phyloP scores from a whole-genome alignment of 805 yeast species.

The Lipomyces sp. region DNA sequence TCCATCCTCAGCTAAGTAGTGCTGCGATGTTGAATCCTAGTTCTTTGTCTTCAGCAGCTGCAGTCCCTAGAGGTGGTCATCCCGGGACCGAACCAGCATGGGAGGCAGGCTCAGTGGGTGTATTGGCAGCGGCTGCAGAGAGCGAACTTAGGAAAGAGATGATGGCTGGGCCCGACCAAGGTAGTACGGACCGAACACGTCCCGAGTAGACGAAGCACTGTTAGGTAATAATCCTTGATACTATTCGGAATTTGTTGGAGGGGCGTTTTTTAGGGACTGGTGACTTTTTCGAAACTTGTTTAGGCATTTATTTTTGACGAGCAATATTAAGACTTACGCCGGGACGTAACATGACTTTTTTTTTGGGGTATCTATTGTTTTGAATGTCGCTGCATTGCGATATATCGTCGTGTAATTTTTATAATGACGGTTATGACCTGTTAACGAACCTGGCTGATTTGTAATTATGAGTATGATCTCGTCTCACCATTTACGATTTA shows the following conservation, averaged over 20 bases:
- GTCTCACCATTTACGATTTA: neutral
- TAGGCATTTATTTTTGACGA: neutral
- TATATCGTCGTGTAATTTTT: neutral
- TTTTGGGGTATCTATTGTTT: neutral
- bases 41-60: neutral
- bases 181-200: neutral
- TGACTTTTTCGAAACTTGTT: neutral
- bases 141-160: slow-evolving; percentile 22
- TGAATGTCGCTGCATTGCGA: neutral
- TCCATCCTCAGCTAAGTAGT: slow-evolving; percentile 18
- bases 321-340: neutral
- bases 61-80: slow-evolving; percentile 8
- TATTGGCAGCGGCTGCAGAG: slow-evolving; percentile 37
- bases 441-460: neutral
- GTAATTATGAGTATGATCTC: neutral
- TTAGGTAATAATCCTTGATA: neutral
- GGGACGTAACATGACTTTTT: neutral
- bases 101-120: slow-evolving; percentile 35
- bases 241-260: neutral
- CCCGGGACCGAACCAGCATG: slow-evolving; percentile 28
- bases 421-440: neutral
- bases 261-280: neutral
- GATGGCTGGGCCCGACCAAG: neutral
- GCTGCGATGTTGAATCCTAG: slow-evolving; percentile 15
- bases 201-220: neutral